phyloP scores from a whole-genome alignment of 352 stramenopile genomes.

The Globisporangium splendens region DNA sequence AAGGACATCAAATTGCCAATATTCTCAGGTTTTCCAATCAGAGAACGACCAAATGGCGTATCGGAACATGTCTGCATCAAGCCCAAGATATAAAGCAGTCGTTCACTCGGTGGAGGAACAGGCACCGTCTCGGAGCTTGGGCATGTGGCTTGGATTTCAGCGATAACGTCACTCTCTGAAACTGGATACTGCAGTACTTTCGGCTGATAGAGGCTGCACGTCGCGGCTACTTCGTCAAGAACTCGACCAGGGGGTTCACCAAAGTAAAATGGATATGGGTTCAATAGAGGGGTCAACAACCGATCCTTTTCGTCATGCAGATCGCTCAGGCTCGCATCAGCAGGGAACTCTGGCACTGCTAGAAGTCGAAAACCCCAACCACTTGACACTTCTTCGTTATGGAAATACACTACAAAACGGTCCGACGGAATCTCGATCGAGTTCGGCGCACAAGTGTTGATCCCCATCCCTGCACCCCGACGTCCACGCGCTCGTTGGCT shows the following conservation, averaged over 20 bases:
- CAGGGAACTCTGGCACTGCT: slow-evolving; percentile 42
- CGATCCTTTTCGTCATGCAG: neutral
- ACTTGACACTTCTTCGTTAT: slow-evolving; percentile 45
- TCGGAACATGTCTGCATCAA: slow-evolving; percentile 60
- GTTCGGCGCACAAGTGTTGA: slow-evolving; percentile 7
- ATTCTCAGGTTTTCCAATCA: slow-evolving; percentile 59
- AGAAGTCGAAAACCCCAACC: slow-evolving; percentile 70
- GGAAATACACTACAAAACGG: slow-evolving; percentile 73
- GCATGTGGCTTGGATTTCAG: slow-evolving; percentile 46
- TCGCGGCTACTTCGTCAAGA: slow-evolving; percentile 42
- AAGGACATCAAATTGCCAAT: slow-evolving; percentile 58
- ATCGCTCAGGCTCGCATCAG: neutral
- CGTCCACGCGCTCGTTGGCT: slow-evolving; percentile 45
- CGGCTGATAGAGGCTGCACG: slow-evolving; percentile 59
- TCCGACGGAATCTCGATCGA: slow-evolving; percentile 66
- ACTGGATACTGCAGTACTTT: slow-evolving; percentile 44
- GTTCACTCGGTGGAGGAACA: slow-evolving; percentile 31
- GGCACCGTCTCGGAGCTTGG: slow-evolving; percentile 24
- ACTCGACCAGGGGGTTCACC: slow-evolving; percentile 54
- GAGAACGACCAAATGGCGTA: slow-evolving; percentile 42
- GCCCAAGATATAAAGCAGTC: slow-evolving; percentile 63
- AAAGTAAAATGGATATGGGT: slow-evolving; percentile 69
- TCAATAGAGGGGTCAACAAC: slow-evolving; percentile 23
- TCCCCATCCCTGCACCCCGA: slow-evolving; percentile 15
- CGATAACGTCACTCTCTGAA: slow-evolving; percentile 46